Conservation (phyloP, 2,329 filamentous ascomycete species). For the Achaetomium macrosporum region DNA sequence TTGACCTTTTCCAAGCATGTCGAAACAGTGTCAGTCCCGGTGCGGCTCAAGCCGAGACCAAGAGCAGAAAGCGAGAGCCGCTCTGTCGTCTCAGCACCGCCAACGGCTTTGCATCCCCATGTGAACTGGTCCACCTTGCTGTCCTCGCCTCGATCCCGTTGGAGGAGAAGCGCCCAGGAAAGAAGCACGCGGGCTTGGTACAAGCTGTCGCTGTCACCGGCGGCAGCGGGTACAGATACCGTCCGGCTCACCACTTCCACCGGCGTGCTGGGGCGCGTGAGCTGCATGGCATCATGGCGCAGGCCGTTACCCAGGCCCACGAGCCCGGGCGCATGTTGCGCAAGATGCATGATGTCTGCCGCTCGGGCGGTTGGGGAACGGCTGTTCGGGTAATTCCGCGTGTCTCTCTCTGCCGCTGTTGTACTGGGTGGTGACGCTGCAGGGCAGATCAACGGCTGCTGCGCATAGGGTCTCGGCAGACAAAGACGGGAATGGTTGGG, state of each 20-base stretch:
- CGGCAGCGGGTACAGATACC: constrained; percentile 1
- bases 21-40: not conserved
- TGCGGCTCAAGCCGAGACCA: constrained; percentile 6
- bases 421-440: not conserved
- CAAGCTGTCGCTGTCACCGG: not conserved
- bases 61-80: constrained; percentile 7
- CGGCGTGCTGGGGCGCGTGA: not conserved
- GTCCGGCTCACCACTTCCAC: constrained; percentile 5
- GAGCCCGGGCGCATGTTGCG: constrained; percentile 8
- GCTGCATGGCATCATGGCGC: constrained; percentile 3
- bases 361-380: not conserved
- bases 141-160: constrained; percentile 9
- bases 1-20: not conserved
- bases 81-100: constrained; percentile 4
- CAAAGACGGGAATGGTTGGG: not conserved
- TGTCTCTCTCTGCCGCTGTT: not conserved
- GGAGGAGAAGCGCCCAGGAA: constrained; percentile 9
- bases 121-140: constrained; percentile 3
- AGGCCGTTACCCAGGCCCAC: not conserved
- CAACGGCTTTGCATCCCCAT: constrained; percentile 4
- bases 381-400: not conserved
- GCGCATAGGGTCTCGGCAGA: not conserved
- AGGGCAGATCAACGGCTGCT: not conserved
- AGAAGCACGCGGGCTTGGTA: not conserved
- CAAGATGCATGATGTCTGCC: constrained; percentile 8